Evolutionary conservation across 2,329 filamentous ascomycete genomes (phyloP).

Genomic region (Colletotrichum scovillei): DNA sequence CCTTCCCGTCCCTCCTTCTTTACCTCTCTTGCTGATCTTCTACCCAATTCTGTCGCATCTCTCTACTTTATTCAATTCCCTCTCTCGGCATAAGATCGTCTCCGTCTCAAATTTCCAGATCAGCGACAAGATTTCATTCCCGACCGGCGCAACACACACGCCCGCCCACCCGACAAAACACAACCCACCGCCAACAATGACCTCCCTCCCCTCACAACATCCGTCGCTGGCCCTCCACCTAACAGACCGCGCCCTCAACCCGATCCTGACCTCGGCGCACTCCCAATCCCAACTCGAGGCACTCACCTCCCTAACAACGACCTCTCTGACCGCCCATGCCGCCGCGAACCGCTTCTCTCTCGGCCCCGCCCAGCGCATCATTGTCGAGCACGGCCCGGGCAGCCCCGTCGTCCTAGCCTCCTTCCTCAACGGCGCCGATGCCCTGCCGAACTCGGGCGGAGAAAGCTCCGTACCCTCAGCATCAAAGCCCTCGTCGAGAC

Average conservation of each 20-base stretch:
- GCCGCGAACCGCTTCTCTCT: slow-evolving; percentile 64
- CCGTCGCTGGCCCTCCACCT: slow-evolving; percentile 66
- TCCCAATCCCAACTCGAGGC: slow-evolving; percentile 57
- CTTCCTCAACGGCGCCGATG: slow-evolving; percentile 54
- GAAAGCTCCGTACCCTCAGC: slow-evolving; percentile 10
- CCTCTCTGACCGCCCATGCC: slow-evolving; percentile 64
- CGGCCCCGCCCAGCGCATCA: slow-evolving; percentile 65
- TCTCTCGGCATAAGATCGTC: neutral
- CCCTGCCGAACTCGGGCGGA: slow-evolving; percentile 22
- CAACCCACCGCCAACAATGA: slow-evolving; percentile 43
- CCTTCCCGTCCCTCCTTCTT: neutral
- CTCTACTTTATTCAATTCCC: neutral
- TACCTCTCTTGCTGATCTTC: neutral
- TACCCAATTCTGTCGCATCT: neutral
- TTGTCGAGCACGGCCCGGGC: slow-evolving; percentile 64
- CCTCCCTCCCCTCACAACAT: slow-evolving; percentile 59
- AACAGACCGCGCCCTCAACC: slow-evolving; percentile 66
- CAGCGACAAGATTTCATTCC: neutral
- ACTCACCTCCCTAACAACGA: slow-evolving; percentile 63
- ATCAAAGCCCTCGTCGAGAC: slow-evolving; percentile 5
- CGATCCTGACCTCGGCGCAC: slow-evolving; percentile 66
- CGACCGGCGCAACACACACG: neutral
- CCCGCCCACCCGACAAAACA: neutral
- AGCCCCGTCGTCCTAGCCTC: slow-evolving; percentile 57
- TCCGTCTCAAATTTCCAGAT: neutral